These are phyloP conservation scores for Fusarium nematophilum DNA, from an alignment of 2,329 filamentous ascomycete species.

Conservation along the genomic window DNA sequence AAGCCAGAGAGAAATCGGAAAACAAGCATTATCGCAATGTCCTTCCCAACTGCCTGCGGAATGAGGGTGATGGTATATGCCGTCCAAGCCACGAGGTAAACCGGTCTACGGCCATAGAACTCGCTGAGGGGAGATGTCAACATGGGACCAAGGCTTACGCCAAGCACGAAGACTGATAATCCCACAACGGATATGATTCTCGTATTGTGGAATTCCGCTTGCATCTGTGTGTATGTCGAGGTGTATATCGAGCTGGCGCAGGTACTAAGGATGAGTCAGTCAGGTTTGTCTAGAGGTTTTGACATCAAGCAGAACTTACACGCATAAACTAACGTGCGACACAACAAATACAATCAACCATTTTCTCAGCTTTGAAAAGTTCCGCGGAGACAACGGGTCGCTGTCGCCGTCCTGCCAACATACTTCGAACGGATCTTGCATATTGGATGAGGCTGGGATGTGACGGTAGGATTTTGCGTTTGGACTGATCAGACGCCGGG, in stretches of 20 bases:
- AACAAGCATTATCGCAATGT: conserved; percentile 83
- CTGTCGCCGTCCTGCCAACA: conserved; percentile 76
- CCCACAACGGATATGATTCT: conserved; percentile 82
- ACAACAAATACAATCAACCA: conserved; percentile 84
- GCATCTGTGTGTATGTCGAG: conserved; percentile 81
- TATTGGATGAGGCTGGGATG: too few species aligned
- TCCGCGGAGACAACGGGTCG: conserved; percentile 81
- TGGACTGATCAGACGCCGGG: too few species aligned
- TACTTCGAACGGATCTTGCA: conserved; percentile 74
- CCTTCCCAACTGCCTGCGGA: conserved; percentile 81
- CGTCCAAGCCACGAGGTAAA: conserved; percentile 80
- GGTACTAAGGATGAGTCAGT: conserved; percentile 70
- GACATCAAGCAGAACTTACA: conserved; percentile 70
- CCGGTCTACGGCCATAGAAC: conserved; percentile 85
- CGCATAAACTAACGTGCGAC: conserved; percentile 79
- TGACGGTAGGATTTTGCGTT: too few species aligned
- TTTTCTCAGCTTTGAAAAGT: conserved; percentile 72
- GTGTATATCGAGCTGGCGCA: conserved; percentile 90
- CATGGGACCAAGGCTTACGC: conserved; percentile 73
- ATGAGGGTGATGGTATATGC: conserved; percentile 85
- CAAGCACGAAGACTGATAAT: conserved; percentile 84
- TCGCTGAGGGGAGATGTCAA: conserved; percentile 73
- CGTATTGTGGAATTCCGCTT: conserved; percentile 77
- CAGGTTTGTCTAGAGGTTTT: not conserved
- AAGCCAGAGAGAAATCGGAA: conserved; percentile 82